These are phyloP conservation scores for Solanum sejunctum DNA, from an alignment of 257 asterid species.

Conservation along the genomic window DNA sequence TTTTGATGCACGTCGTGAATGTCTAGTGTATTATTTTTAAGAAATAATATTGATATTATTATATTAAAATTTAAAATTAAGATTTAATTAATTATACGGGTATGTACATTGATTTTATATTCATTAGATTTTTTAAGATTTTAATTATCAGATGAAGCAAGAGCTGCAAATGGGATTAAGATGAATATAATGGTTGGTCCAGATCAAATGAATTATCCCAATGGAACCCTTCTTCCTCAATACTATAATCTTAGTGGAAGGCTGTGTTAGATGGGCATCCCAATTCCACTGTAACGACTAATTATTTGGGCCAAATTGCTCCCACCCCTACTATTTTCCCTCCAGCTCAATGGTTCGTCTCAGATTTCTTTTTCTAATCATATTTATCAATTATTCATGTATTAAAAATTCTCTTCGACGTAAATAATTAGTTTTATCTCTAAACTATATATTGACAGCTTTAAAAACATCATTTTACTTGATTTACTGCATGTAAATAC, in stretches of 20 bases:
- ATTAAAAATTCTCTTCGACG: background rate
- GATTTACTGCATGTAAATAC: no score
- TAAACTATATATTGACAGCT: background rate
- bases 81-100: background rate
- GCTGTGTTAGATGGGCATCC: background rate
- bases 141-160: constrained; percentile 4
- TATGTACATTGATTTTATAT: background rate
- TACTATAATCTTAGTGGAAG: background rate
- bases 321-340: background rate
- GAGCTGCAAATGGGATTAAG: background rate
- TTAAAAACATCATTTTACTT: no score
- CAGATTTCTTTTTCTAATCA: background rate
- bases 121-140: background rate
- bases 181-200: background rate
- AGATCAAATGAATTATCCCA: background rate
- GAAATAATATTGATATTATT: no score
- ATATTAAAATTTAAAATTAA: no score
- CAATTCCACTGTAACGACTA: background rate
- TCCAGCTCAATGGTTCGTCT: constrained; percentile 1
- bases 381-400: background rate
- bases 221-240: background rate
- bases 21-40: background rate
- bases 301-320: background rate
- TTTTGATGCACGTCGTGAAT: no score
- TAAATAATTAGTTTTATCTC: no score